phyloP scores from a whole-genome alignment of 2,329 filamentous ascomycete species.

The Fusarium pininemorale region DNA sequence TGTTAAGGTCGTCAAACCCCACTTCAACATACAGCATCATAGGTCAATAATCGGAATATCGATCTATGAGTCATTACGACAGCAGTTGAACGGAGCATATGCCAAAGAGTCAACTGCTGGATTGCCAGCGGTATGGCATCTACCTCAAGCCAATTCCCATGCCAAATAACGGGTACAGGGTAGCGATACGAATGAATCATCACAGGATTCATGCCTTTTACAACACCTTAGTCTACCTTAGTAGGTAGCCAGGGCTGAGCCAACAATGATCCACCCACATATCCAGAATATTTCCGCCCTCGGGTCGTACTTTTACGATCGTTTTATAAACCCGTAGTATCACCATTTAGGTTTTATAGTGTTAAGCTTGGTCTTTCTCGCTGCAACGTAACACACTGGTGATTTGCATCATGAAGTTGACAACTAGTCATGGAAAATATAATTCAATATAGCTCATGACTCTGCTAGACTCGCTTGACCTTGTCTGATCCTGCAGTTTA shows the following conservation, averaged over 20 bases:
- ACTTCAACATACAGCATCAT: constrained; percentile 21
- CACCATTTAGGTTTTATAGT: constrained; percentile 20
- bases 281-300: constrained; percentile 17
- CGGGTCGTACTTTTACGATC: not conserved
- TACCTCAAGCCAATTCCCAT: not conserved
- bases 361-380: constrained; percentile 7
- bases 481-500: not conserved
- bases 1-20: constrained; percentile 16
- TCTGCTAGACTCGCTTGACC: not conserved
- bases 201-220: not conserved
- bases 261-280: constrained; percentile 13
- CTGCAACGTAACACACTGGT: not conserved
- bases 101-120: not conserved
- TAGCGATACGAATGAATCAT: not conserved
- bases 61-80: constrained; percentile 35
- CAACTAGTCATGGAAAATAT: not conserved
- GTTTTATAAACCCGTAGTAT: constrained; percentile 9
- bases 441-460: not conserved
- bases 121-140: not conserved
- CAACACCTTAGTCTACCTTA: not conserved
- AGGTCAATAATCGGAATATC: constrained; percentile 14
- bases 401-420: not conserved
- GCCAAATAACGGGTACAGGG: not conserved
- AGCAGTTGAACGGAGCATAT: not conserved
- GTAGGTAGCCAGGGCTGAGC: not conserved